These are phyloP conservation scores for Elsinoe ampelina DNA, from an alignment of 2,329 filamentous ascomycete genomes.

Conservation along the genomic window DNA sequence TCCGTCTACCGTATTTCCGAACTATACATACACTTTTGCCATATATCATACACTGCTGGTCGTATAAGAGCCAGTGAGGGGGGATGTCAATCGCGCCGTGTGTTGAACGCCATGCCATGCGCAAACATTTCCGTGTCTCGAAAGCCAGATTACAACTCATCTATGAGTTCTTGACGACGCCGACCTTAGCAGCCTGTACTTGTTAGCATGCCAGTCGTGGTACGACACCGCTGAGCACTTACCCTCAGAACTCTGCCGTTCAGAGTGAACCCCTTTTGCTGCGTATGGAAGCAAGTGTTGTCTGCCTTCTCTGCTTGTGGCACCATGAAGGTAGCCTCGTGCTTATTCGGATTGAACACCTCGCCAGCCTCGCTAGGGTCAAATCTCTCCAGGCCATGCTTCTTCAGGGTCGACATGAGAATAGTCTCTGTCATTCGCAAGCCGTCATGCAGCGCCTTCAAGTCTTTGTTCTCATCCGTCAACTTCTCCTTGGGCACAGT, in stretches of 20 bases:
- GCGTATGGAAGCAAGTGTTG: conserved; percentile 79
- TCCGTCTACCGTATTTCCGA: too few species aligned
- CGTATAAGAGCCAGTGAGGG: background rate
- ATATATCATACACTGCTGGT: background rate
- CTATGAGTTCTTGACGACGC: conserved; percentile 76
- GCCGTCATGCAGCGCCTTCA: conserved; percentile 73
- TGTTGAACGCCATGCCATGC: conserved; percentile 9
- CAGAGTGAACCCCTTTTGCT: conserved; percentile 91
- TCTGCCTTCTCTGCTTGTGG: conserved; percentile 82
- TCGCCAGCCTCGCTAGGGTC: conserved; percentile 62
- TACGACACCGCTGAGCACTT: conserved; percentile 15
- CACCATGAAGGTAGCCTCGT: conserved; percentile 93
- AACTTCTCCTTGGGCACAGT: conserved; percentile 72
- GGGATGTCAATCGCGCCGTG: background rate
- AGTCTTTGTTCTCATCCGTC: conserved; percentile 55
- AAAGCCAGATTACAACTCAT: background rate
- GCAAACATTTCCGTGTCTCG: background rate
- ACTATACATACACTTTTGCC: too few species aligned
- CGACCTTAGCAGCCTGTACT: conserved; percentile 72
- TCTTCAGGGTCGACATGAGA: conserved; percentile 77
- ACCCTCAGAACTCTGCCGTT: conserved; percentile 79
- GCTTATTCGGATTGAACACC: conserved; percentile 92
- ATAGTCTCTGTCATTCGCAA: conserved; percentile 92
- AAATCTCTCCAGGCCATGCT: conserved; percentile 88
- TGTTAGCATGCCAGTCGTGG: conserved; percentile 1